Conservation (phyloP, 306 rosid genomes). For the Medicago arabica region DNA sequence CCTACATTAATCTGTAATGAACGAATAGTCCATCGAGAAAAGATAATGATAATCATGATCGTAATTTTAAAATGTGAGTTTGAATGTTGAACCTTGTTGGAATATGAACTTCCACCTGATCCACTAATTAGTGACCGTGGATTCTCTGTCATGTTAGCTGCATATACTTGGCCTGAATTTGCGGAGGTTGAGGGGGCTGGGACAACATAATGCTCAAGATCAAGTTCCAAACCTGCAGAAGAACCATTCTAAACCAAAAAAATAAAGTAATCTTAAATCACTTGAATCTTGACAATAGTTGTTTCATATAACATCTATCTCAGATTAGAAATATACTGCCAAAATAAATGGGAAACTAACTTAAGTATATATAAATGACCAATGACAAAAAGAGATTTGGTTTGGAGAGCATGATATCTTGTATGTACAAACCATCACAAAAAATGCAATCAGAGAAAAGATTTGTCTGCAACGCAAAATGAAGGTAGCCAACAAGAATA, state of each 20-base stretch:
- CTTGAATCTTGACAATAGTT: conserved; percentile 2
- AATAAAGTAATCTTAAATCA: conserved; percentile 25
- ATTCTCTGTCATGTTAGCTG: conserved; percentile 94
- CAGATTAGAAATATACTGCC: conserved; percentile 22
- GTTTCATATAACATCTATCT: conserved; percentile 23
- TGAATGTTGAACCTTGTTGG: conserved; percentile 63
- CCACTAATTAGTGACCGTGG: conserved; percentile 79
- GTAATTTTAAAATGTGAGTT: conserved; percentile 36
- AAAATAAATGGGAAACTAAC: neutral
- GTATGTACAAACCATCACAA: too few relatives aligned
- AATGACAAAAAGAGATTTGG: too few relatives aligned
- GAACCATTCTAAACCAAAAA: conserved; percentile 63
- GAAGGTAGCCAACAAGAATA: neutral
- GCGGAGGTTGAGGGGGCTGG: conserved; percentile 99
- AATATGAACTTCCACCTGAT: conserved; percentile 49
- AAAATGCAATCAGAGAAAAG: neutral
- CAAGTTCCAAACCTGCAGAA: conserved; percentile 86
- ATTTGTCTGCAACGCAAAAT: neutral
- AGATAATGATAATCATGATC: conserved; percentile 16
- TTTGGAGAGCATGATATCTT: too few relatives aligned
- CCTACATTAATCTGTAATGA: conserved; percentile 17
- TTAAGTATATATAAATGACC: too few relatives aligned
- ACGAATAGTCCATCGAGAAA: conserved; percentile 34
- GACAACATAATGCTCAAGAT: conserved; percentile 92
- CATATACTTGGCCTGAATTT: conserved; percentile 70